Evolutionary conservation across 768 basidiomycete species (phyloP).

Genomic region (Trametopsis cervina): DNA sequence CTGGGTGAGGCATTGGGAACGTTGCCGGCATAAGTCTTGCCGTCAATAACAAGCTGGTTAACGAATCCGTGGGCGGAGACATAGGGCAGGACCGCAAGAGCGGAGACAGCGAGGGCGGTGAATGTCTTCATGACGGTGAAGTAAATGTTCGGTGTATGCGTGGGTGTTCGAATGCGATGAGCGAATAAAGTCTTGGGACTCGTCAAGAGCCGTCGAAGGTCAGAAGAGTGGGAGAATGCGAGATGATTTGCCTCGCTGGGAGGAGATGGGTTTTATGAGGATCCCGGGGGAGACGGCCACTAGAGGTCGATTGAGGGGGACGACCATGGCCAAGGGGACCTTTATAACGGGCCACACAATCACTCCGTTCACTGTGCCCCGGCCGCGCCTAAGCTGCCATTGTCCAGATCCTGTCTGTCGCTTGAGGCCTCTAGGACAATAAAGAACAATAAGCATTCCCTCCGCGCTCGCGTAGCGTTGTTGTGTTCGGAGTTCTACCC

Average conservation of each 20-base stretch:
- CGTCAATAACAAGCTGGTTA: conserved; percentile 34
- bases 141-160: too few relatives aligned
- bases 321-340: background rate
- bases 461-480: too few relatives aligned
- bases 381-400: too few relatives aligned
- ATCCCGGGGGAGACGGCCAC: background rate
- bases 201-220: conserved; percentile 13
- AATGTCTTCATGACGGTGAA: conserved; percentile 5
- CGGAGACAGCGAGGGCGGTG: conserved; percentile 6
- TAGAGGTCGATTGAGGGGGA: background rate
- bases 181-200: conserved; percentile 9
- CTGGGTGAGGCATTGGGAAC: conserved; percentile 27
- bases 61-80: conserved; percentile 40
- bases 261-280: background rate
- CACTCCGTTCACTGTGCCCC: too few relatives aligned
- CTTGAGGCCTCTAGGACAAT: too few relatives aligned
- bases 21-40: conserved; percentile 37
- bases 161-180: background rate
- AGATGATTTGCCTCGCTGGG: background rate
- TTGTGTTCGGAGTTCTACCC: too few relatives aligned
- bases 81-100: conserved; percentile 18
- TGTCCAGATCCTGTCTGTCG: too few relatives aligned
- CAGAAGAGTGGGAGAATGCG: background rate
- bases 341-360: background rate
- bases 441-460: too few relatives aligned